A percentile compares a stretch with the other conserved stretches of the same genome.
phyloP scores from a whole-genome alignment of 2,329 filamentous ascomycete species.

The Lachnellula cervina region DNA sequence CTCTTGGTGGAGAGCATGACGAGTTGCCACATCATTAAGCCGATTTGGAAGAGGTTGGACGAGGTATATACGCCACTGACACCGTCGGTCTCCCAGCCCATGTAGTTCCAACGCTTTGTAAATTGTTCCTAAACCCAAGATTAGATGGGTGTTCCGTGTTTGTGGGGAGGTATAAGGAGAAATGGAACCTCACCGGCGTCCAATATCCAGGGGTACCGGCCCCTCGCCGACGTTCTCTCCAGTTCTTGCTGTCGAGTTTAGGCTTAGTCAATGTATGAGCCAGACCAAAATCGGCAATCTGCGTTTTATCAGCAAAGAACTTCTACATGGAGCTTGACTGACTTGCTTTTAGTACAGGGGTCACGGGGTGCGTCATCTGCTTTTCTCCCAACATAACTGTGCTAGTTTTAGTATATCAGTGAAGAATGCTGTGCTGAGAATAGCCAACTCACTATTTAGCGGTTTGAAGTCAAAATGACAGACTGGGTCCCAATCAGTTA shows the following conservation, averaged over 20 bases:
- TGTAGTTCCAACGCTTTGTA: constrained; percentile 5
- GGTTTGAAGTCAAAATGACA: not conserved
- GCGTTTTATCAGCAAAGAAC: not conserved
- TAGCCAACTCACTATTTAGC: not conserved
- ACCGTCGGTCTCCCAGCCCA: not conserved
- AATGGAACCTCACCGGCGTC: not conserved
- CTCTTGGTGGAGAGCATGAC: not conserved
- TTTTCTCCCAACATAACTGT: not conserved
- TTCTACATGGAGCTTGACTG: not conserved
- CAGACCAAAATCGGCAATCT: not conserved
- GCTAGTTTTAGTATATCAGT: not conserved
- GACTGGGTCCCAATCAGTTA: not conserved
- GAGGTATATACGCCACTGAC: constrained; percentile 7
- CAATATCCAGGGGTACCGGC: not conserved
- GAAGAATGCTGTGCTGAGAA: too few relatives aligned
- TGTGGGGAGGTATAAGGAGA: too few relatives aligned
- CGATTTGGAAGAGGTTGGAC: constrained; percentile 1
- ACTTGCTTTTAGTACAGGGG: not conserved
- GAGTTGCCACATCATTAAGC: constrained; percentile 5
- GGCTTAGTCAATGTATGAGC: not conserved
- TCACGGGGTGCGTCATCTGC: not conserved
- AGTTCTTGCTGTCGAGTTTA: not conserved
- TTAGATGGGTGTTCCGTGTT: not conserved
- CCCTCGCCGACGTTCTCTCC: not conserved
- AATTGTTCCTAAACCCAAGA: constrained; percentile 5